Evolutionary conservation across 805 yeast genomes (phyloP), one percentile per base, ranked within the genome.

Genomic region (Metschnikowia bowlesiae): DNA sequence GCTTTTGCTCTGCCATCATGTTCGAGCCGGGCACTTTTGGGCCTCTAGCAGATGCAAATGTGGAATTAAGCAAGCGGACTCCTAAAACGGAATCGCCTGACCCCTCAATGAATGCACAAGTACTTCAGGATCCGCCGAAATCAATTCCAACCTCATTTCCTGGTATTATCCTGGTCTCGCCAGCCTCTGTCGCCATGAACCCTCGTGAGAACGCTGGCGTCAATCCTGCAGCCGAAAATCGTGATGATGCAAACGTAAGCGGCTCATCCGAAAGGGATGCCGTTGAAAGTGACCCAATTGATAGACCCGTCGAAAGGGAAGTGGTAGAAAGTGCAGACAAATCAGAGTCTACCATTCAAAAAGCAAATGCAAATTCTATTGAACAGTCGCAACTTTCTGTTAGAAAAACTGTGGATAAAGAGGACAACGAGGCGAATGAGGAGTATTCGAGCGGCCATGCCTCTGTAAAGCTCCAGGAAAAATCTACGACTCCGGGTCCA

Each of bases 1-100:
- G 98, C 16, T 92, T 90, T 64, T 86, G 97, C 56, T 85, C 96
- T 0, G 77, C 78, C 41, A 65, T 91, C 1, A 66, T 71, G 6
- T 79, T 89, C 44, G 78, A 78, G 4, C 65, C 68, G 1, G 76
- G 68, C 2, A 73, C 81, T 10, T 72, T 89, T 33, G 96, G 96
- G 1, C 71, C 65, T 31, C 65, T 18, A 10, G 31, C 16, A 9
- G 41, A 26, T 26, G 41, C 16, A 22, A 11, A 26, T 13, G 31
- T 7, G 4, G 39, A 36, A 9, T n/a, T 1, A 10, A 11, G 26
- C 8, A 14, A 35, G 8, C 9, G 8, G 10, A 30, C 32, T 30
- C 5, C 34, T 4, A 34, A 34, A n/a, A 34, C 9, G 7, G 37
- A n/a, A 6, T 18, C 26, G 16, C 14, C 38, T 14, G 6, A 22